Evolutionary conservation across 345 rosid genomes (phyloP), one percentile per base, ranked within the genome.

Genomic region (Rhodamnia rubescens): DNA sequence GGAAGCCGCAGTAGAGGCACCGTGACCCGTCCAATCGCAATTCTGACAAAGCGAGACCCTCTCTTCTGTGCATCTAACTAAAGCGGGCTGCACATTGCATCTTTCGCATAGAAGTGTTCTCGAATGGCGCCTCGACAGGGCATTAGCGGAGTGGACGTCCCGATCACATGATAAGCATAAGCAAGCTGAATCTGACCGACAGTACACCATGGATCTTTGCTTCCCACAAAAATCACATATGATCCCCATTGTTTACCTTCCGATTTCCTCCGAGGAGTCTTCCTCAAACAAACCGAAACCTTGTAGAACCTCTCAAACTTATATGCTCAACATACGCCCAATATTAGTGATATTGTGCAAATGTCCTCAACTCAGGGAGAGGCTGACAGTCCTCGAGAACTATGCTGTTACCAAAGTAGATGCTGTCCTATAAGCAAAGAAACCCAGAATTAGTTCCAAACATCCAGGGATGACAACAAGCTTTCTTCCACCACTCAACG

Each of bases 131-230:
- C 90, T 94, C 3, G 99, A 96, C 86, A 98, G 90, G 59, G 98
- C 96, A 88, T 98, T 98, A 54, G 99, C 99, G 14, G 97, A 93
- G 88, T 98, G 99, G 82, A 98, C 95, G 85, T 92, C 92, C 47
- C 94, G 88, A 86, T 98, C 99, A 87, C 99, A 98, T 8, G 98
- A 95, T 53, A 96, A 93, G 88, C 99, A 98, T 36, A 98, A 89
- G 88, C 96, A 94, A 10, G 99, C 99, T 51, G 94, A 94, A 92
- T 98, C 99, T 2, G 99, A 94, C 27, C 96, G 90, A 88, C 99
- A 98, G 86, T 96, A 95, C 18, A 98, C 98, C 89, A 93, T 90
- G n/a, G 99, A 93, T 89, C 95, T 94, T 88, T 92, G 95, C 69
- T 92, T 93, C 87, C 95, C 93, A 88, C 99, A 98, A 87, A 94